These are phyloP conservation scores for Tulasnella sp. DNA, from an alignment of 768 basidiomycete species.

Conservation along the genomic window DNA sequence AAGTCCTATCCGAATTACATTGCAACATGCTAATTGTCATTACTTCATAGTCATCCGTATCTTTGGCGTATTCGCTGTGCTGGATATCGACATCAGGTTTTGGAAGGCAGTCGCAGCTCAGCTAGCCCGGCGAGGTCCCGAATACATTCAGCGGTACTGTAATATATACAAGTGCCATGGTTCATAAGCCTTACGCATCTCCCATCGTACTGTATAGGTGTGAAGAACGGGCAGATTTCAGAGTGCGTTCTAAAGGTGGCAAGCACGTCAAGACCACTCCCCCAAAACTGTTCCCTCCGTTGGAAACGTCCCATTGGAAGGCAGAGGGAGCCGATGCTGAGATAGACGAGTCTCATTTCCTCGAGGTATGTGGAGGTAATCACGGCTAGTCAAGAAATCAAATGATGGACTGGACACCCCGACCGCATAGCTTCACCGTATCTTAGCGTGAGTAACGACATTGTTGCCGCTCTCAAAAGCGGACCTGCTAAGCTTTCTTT, in stretches of 20 bases:
- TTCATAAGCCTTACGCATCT: too few species aligned
- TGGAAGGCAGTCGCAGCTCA: constrained; percentile 50
- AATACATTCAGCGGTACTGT: constrained; percentile 52
- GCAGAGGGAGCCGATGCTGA: background rate
- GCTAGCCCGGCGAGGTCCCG: constrained; percentile 46
- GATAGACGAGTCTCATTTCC: constrained; percentile 20
- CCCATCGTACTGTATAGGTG: background rate
- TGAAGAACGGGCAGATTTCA: background rate
- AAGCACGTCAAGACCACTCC: background rate
- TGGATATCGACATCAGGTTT: constrained; percentile 45
- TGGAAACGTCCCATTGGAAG: background rate
- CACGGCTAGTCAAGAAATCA: too few species aligned
- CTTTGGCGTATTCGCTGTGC: constrained; percentile 52
- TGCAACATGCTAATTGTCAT: background rate
- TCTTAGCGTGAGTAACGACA: constrained; percentile 3
- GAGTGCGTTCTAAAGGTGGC: constrained; percentile 2
- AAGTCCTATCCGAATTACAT: background rate
- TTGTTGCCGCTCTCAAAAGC: background rate
- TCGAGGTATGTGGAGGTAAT: background rate
- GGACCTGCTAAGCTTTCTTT: background rate
- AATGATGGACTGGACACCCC: background rate
- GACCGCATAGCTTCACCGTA: constrained; percentile 6
- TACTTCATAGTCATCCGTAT: constrained; percentile 34
- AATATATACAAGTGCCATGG: background rate
- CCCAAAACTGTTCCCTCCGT: background rate